Conservation (phyloP, 73 alveolate genomes). For the Durusdinium trenchii region DNA sequence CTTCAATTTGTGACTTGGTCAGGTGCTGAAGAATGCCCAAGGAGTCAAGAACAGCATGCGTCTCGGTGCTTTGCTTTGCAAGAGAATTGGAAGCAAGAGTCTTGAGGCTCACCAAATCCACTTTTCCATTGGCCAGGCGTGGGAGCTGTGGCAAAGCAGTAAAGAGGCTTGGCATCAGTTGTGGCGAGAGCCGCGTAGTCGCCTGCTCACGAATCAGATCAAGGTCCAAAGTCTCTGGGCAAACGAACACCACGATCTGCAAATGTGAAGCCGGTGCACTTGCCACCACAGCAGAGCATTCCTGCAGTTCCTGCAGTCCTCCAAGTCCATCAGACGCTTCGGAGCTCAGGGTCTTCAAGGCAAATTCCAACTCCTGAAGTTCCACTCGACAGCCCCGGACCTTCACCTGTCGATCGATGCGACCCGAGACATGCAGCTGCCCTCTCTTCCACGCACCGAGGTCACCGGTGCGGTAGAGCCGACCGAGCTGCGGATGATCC, state of each 20-base stretch:
- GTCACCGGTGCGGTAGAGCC: slow-evolving; percentile 74
- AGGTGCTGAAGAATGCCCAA: slow-evolving; percentile 62
- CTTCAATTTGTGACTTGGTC: slow-evolving; percentile 57
- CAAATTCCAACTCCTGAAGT: slow-evolving; percentile 36
- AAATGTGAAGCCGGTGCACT: neutral
- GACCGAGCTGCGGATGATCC: slow-evolving; percentile 43
- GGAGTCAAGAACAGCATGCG: slow-evolving; percentile 27
- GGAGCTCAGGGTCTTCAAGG: neutral
- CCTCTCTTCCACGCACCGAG: slow-evolving; percentile 17
- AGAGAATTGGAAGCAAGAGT: neutral
- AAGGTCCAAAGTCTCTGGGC: neutral
- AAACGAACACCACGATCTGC: slow-evolving; percentile 32
- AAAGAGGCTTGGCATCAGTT: slow-evolving; percentile 44
- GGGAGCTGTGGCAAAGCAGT: slow-evolving; percentile 57
- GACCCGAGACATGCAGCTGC: slow-evolving; percentile 60
- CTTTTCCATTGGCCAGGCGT: slow-evolving; percentile 69
- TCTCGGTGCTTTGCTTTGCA: neutral
- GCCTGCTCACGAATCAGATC: neutral
- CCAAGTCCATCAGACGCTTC: neutral
- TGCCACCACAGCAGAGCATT: slow-evolving; percentile 49
- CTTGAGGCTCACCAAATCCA: slow-evolving; percentile 7
- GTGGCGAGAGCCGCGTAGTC: neutral
- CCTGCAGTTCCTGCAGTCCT: too few relatives aligned
- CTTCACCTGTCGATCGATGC: slow-evolving; percentile 65
- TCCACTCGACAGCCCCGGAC: slow-evolving; percentile 79